Base-by-base conservation (phyloP, 805 yeast genomes). In the Candida ortonii region DNA sequence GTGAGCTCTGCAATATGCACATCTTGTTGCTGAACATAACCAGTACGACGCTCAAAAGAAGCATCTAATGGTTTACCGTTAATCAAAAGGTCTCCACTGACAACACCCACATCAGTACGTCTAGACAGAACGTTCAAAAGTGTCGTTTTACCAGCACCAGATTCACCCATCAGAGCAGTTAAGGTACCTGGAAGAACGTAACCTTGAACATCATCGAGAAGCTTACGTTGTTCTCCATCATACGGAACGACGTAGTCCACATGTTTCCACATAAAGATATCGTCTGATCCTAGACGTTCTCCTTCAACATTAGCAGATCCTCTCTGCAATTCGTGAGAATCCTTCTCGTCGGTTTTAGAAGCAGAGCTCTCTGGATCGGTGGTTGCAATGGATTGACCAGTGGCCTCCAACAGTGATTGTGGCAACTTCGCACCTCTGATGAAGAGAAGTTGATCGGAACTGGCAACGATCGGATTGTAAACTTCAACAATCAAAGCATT, bases 81-180 rank as follows among this genome's bases (percentile, higher is more conserved):
- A 14, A 75, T 76, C 38, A 73, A 50, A 70, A 72, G 68, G 40
- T 69, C 77, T 44, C 81, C 80, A 8, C 78, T 70, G 17, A 75
- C 61, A 30, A 71, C 67, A 42, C 80, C 81, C 34, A 66, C 59
- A 30, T 70, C 70, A 25, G 67, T 60, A 50, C 82, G 62, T 49
- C 69, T 71, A 28, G 78, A 70, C 39, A 76, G 54, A 21, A 70
- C 69, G 47, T 76, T 75, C 39, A 76, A 61, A 32, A 76, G 55
- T 5, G 82, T 76, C 0, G 81, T 76, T 52, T 76, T 76, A 49
- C 81, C 82, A 13, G 81, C 81, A 44, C 82, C 82, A 2, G 80
- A 73, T 47, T 73, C 80, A 38, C 82, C 82, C 78, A 75, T 76
- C 26, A 76, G 56, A 2, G 82, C 81, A 15, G 80, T 76, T 49